Base-by-base conservation (phyloP, 352 stramenopile species). In the Globisporangium viniferum region DNA sequence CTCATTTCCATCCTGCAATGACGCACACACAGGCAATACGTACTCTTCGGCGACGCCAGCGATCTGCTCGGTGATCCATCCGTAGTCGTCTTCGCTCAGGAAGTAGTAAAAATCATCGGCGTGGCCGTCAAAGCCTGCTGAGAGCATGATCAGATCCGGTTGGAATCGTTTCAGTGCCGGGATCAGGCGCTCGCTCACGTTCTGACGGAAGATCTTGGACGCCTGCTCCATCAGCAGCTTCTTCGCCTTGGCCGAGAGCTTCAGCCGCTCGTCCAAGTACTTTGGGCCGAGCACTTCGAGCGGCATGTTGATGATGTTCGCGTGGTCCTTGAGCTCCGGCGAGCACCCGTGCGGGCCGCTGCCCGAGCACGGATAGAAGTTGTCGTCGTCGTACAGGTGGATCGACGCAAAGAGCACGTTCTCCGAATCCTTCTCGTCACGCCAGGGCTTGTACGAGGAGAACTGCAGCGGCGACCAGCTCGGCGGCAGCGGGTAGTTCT, bases 31-130 rank as follows among this genome's bases (percentile, higher is more conserved):
- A 51, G 8, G 36, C 2, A 55, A 7, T 5, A 82, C 78, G 35
- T 93, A 99, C 79, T 97, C 93, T 71, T 97, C 89, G 2, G 94
- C 93, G 69, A 98, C 86, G 61, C 92, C 79, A 48, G 89, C 73
- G 61, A 98, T 81, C 75, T 94, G 76, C 36, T 86, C 78, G 15
- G 91, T 95, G 63, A 93, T 74, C 89, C 88, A 97, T 24, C 71
- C 74, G 74, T 96, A 97, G 78, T 98, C 92, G 62, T 94, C 81
- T 41, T 92, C 76, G 62, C 73, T 92, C 20, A 98, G 74, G 57
- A 76, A 87, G 54, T 91, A 87, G 74, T 90, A 88, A 59, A 88
- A 87, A 29, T 91, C 83, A 48, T 91, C 77, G 8, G 79, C 79
- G 49, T 88, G 80, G 55, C 78, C 83, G 36, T 91, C 83, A 60